Conservation (phyloP, 2,329 filamentous ascomycete genomes). For the Colletotrichum melonis region DNA sequence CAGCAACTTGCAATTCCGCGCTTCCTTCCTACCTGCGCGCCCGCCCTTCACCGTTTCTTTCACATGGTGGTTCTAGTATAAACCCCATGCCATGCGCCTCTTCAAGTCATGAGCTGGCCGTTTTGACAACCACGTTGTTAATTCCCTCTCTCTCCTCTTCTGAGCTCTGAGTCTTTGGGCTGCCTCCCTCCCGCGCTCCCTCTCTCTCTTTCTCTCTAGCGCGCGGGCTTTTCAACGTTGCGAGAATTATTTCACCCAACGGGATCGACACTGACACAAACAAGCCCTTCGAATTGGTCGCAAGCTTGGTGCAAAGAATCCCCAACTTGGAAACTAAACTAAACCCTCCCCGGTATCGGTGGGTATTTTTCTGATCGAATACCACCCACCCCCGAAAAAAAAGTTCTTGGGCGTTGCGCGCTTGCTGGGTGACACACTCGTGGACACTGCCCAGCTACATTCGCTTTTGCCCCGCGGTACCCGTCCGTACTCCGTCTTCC, state of each 20-base stretch:
- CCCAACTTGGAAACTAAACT: not conserved
- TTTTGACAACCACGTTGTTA: not conserved
- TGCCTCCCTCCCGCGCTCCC: not conserved
- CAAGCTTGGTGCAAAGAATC: not conserved
- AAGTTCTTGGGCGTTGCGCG: not conserved
- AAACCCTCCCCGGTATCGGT: slow-evolving; percentile 32
- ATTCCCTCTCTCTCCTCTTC: not conserved
- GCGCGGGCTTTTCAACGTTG: not conserved
- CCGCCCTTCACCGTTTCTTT: slow-evolving; percentile 21
- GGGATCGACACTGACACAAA: not conserved
- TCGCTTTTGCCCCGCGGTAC: slow-evolving; percentile 32
- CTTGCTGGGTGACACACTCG: slow-evolving; percentile 12
- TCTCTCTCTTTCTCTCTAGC: not conserved
- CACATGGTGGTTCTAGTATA: slow-evolving; percentile 19
- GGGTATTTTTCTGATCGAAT: slow-evolving; percentile 7
- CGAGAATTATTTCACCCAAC: not conserved
- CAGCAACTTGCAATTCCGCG: not conserved
- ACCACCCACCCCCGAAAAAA: slow-evolving; percentile 4
- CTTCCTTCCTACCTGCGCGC: not conserved
- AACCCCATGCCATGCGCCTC: not conserved
- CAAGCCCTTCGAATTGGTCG: not conserved
- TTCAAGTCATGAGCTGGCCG: not conserved
- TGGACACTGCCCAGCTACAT: slow-evolving; percentile 10
- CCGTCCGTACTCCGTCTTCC: not conserved
- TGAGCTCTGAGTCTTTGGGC: not conserved